phyloP scores from a whole-genome alignment of 2,329 filamentous ascomycete species.

The Cryphonectria nitschkei region DNA sequence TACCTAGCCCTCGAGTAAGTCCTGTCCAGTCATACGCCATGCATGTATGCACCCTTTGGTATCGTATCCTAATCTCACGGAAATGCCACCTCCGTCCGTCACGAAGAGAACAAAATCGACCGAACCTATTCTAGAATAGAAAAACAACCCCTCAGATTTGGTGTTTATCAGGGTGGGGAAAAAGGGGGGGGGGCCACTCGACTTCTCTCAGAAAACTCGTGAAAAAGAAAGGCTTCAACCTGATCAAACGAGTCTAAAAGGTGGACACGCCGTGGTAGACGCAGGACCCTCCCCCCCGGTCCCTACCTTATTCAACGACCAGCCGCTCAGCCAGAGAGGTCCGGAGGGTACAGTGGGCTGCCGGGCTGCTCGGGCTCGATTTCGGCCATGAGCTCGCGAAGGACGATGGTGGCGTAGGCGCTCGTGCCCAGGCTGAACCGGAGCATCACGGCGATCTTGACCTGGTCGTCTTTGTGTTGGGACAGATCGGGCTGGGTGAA shows the following conservation, averaged over 20 bases:
- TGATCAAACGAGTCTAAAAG: not conserved
- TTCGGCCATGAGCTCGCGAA: slow-evolving; percentile 40
- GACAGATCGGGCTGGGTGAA: slow-evolving; percentile 33
- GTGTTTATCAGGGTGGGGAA: not conserved
- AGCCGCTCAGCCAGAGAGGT: not conserved
- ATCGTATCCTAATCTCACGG: not conserved
- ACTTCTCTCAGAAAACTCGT: not conserved
- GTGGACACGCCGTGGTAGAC: not conserved
- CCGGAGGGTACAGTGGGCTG: slow-evolving; percentile 18
- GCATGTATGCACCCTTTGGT: not conserved
- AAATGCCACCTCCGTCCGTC: not conserved
- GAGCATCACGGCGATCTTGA: slow-evolving; percentile 42
- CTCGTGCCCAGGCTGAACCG: slow-evolving; percentile 43
- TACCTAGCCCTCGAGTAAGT: not conserved
- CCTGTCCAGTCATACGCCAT: not conserved
- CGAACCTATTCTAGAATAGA: not conserved
- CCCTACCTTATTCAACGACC: not conserved
- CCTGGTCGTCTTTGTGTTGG: slow-evolving; percentile 30
- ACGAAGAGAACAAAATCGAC: not conserved
- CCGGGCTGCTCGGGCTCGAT: slow-evolving; percentile 21
- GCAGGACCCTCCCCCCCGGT: not conserved
- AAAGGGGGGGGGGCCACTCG: not conserved
- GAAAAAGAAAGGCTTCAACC: not conserved
- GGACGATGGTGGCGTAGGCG: slow-evolving; percentile 44
- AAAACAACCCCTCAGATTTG: not conserved